Evolutionary conservation across 2,329 filamentous ascomycete genomes (phyloP), one percentile per base, ranked within the genome.

Genomic region (Meredithiella fracta): DNA sequence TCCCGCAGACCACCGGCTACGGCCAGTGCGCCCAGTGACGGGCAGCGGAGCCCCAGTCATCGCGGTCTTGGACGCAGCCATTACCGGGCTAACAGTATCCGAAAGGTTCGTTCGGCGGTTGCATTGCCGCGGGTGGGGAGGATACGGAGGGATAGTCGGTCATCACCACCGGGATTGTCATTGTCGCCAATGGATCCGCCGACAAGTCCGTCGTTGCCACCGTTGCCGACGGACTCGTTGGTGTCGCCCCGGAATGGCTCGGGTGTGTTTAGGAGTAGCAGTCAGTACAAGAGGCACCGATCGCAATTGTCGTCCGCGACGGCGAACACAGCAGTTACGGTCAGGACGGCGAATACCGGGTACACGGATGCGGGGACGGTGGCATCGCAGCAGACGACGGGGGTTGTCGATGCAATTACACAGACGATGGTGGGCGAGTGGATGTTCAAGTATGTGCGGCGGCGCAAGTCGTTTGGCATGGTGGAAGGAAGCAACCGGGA

Each of bases 361-460:
- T 65, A 65, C 55, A 70, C 67, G 1, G 67, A 68, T 34, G 62
- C 56, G 65, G 69, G 60, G 64, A 69, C 60, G 74, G 74, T 42
- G 83, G 71, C 73, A 9, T 75, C 79, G 29, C 83, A 88, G 61
- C 79, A 83, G 47, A 84, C 84, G 0, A 85, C 82, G 47, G 87
- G 97, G 14, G 91, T 98, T 3, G 91, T 98, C 4, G 92, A 97
- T 70, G 89, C 92, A 2, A 97, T 98, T 67, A 90, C 92, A 1
- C 90, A 94, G 65, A 94, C 91, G 0, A 94, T 98, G 92, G 88
- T 98, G 29, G 92, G 92, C 38, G 92, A 97, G 64, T 92, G 87
- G 85, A 91, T 94, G 86, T 90, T 83, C 73, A 94, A 94, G 68
- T 92, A 94, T 64, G 85, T 91, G 34, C 78, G 86, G 53, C 79